Base-by-base conservation (phyloP, 179 eudicot species). In the Monotropa hypopitys region DNA sequence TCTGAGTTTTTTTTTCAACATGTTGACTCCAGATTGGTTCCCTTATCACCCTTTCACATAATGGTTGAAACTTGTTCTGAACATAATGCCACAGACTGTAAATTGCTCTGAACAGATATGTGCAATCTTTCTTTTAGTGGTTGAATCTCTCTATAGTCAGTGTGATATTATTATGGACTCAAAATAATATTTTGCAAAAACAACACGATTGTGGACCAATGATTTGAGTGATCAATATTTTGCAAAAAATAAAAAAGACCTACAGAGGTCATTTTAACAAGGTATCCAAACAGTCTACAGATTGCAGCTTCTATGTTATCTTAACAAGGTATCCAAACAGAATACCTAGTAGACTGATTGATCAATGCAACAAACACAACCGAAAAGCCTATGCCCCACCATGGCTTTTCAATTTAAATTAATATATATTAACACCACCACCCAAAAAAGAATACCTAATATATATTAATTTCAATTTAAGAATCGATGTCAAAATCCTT, bases 241-340 rank as follows among this genome's bases (percentile, higher is more conserved):
- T 40, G 9, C 67, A 2, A 13, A 40, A 38, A 56, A 57, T 20
- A 6, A n/a, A 74, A 7, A 74, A 40, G 53, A 56, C 51, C 35
- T 12, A 42, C 49, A 23, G n/a, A 74, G 13, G 3, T 74, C 18
- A 20, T 59, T 68, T 32, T n/a, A 72, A 74, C 51, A 46, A 68
- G 33, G 70, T n/a, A n/a, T n/a, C n/a, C n/a, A n/a, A 76, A 59
- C 68, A 18, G 70, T 47, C 26, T 13, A n/a, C 38, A 12, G 65
- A 67, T 28, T 45, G 77, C 54, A 42, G 67, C 53, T 61, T 51
- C 82, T 77, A 70, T 68, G 72, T 77, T 76, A 53, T 77, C 70
- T 82, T 74, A 66, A 80, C 35, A 35, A 82, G 46, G 78, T 84
- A 84, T 28, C 87, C 85, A 12, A 80, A 57, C 54, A 84, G 61